Evolutionary conservation across 331 rosid genomes (phyloP), one percentile per base, ranked within the genome.

Genomic region (Quercus phellos): DNA sequence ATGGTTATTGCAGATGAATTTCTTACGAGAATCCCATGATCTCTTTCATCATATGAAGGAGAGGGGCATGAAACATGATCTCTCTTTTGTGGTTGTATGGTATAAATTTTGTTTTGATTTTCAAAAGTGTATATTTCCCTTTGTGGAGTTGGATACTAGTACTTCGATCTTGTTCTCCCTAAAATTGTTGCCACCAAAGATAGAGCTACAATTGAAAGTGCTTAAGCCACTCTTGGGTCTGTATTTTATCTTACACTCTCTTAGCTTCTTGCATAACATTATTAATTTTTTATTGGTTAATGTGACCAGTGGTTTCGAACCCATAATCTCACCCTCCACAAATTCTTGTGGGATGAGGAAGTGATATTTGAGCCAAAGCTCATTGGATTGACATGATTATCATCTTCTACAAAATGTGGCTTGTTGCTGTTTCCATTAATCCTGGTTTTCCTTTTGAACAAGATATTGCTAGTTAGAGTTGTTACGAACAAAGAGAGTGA

Each of bases 131-230:
- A 87, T 87, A 77, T 75, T 68, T 54, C 90, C 90, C 24, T 87
- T 74, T 56, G 55, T 87, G 78, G 85, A 82, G 77, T 83, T 87
- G 78, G 87, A 87, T 78, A 68, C 82, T 42, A 87, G 84, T 85
- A 87, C 74, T 88, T 81, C 78, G 91, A 88, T 80, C 91, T 85
- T 75, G 89, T 89, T 19, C 89, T 88, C 66, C 83, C 87, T 73
- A 81, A 83, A 70, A 85, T 89, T 6, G 87, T 85, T 85, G 89
- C 89, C 68, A 88, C 91, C 63, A 51, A 83, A 69, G 91, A 85
- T 60, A 85, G 79, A 76, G 89, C 85, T 63, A 88, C 87, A n/a
- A 21, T 85, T 76, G 89, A 88, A 83, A 85, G 91, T 83, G 89
- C 89, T 38, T 86, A 85, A 85, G 91, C 91, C 63, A 85, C 91